A percentile compares a stretch with the other conserved stretches of the same genome.
Evolutionary conservation across 441 rosid genomes (phyloP).

Genomic region (Raphanus hybrid): DNA sequence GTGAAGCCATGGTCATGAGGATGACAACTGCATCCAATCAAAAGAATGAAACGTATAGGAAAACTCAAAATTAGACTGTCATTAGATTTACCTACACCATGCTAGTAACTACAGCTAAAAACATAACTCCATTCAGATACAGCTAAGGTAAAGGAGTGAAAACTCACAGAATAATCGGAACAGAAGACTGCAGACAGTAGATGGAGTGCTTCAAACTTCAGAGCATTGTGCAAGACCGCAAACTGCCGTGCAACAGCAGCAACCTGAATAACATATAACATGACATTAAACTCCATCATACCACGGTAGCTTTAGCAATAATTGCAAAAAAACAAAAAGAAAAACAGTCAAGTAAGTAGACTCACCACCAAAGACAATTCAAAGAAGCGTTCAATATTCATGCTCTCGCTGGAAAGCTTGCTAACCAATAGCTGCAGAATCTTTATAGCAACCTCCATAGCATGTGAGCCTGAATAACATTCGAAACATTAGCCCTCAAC

Average conservation of each 20-base stretch:
- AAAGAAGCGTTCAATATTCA: constrained; percentile 44
- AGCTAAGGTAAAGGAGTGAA: constrained; percentile 2
- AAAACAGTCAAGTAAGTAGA: constrained; percentile 6
- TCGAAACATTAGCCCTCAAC: constrained; percentile 4
- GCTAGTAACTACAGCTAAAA: not conserved
- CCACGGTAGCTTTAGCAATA: not conserved
- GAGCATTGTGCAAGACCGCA: constrained; percentile 75
- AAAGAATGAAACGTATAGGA: not conserved
- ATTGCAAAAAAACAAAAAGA: not conserved
- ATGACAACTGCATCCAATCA: constrained; percentile 21
- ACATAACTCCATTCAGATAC: not conserved
- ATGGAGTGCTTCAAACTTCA: constrained; percentile 88
- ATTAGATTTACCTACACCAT: constrained; percentile 7
- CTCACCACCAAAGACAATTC: constrained; percentile 75
- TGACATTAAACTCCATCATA: not conserved
- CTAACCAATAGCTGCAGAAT: constrained; percentile 60
- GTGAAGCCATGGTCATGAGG: not conserved
- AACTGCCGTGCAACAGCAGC: constrained; percentile 66
- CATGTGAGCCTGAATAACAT: constrained; percentile 68
- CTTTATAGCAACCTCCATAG: constrained; percentile 76
- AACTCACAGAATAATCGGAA: constrained; percentile 61
- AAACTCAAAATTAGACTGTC: not conserved
- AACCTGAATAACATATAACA: constrained; percentile 52
- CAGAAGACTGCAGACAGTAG: constrained; percentile 74
- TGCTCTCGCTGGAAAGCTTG: constrained; percentile 54